phyloP scores from a whole-genome alignment of 495 filamentous ascomycete genomes.

The Penicillium alfredii region DNA sequence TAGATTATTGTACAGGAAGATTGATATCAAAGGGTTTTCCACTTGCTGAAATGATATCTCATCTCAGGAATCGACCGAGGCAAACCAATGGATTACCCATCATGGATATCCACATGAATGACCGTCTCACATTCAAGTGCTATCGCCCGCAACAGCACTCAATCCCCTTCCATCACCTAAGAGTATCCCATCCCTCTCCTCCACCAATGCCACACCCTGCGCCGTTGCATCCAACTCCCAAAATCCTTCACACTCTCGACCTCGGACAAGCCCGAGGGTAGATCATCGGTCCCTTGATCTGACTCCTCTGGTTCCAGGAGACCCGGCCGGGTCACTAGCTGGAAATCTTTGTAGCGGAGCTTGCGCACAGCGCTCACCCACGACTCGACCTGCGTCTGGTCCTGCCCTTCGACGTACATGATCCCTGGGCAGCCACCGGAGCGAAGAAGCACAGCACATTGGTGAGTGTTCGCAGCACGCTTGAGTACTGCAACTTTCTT shows the following conservation, averaged over 20 bases:
- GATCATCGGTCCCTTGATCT: background rate
- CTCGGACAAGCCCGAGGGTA: conserved; percentile 24
- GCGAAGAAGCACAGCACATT: conserved; percentile 57
- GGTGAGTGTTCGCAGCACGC: conserved; percentile 51
- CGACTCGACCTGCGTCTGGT: conserved; percentile 42
- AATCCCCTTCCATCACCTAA: conserved; percentile 7
- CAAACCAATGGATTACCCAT: too few relatives aligned
- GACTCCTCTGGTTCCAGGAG: conserved; percentile 13
- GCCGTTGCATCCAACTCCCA: conserved; percentile 34
- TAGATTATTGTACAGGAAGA: too few relatives aligned
- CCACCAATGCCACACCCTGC: conserved; percentile 45
- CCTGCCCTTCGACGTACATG: conserved; percentile 66
- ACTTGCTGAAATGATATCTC: too few relatives aligned
- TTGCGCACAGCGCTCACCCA: conserved; percentile 53
- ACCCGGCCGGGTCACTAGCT: conserved; percentile 37
- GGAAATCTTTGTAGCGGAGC: conserved; percentile 47
- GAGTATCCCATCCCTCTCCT: conserved; percentile 45
- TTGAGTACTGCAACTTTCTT: conserved; percentile 65
- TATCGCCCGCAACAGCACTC: background rate
- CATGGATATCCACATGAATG: background rate
- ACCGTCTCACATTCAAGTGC: background rate
- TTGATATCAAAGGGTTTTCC: too few relatives aligned
- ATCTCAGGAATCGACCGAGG: too few relatives aligned
- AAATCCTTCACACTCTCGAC: conserved; percentile 45
- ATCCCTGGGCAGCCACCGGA: conserved; percentile 65